Evolutionary conservation across 306 rosid species (phyloP), one percentile per base, ranked within the genome.

Genomic region (Dalbergia cochinchinensis): DNA sequence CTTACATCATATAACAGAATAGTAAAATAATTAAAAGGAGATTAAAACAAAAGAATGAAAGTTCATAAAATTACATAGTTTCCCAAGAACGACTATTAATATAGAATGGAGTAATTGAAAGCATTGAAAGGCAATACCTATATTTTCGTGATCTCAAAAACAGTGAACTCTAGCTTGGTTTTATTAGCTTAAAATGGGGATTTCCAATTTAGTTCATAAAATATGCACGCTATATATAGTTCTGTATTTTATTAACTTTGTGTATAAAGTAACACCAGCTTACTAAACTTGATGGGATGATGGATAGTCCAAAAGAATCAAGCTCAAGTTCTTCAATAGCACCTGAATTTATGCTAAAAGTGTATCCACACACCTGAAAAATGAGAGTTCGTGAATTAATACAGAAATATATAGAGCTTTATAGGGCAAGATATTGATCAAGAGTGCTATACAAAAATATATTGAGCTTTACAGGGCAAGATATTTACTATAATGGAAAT

Each of bases 281-380:
- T 85, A 95, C 97, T 92, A 92, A 85, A 80, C 94, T 95, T 53
- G 98, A 92, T 20, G 99, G 99, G 71, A 92, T 89, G 69, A 91
- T 84, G 59, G 99, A 91, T 75, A 91, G 84, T 35, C 98, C 99
- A 80, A 92, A 95, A 63, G 99, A 92, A 85, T 92, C 99, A 47
- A 95, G 91, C 87, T 95, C 98, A 19, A 95, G 91, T 70, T 93
- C 91, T 83, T 95, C 95, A 68, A 92, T 86, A 64, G 80, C 96
- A 70, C 99, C 98, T 14, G 95, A 91, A 73, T 90, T 89, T 57
- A 95, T 86, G 86, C 90, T 92, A 82, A 95, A 95, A 78, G 88
- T 92, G 80, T 90, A 95, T 39, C 97, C 99, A 4, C 96, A 91
- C 44, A 95, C 97, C 99, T 95, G 26, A 75, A 73, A 76, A 53